phyloP scores from a whole-genome alignment of 352 stramenopile species.

The Pythium myriotylum region DNA sequence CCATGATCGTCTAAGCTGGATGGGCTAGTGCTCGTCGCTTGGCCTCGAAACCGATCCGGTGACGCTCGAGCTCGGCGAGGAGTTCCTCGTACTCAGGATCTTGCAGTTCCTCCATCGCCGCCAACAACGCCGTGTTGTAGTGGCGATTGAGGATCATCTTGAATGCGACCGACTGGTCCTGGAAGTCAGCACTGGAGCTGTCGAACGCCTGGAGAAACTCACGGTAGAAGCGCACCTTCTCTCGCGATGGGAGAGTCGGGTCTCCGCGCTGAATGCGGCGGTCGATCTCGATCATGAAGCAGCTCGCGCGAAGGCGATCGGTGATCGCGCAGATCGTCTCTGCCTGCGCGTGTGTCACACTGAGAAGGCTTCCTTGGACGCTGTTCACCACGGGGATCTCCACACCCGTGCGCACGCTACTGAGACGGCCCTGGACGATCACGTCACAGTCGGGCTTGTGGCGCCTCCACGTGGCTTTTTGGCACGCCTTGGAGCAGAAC shows the following conservation, averaged over 20 bases:
- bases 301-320: too few species aligned
- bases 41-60: background rate
- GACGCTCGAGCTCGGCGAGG: background rate
- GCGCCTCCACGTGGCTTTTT: conserved; percentile 23
- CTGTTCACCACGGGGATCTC: too few species aligned
- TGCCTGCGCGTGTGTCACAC: too few species aligned
- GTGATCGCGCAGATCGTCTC: too few species aligned
- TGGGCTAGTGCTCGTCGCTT: conserved; percentile 25
- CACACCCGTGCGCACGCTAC: too few species aligned
- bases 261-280: background rate
- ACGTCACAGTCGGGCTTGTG: conserved; percentile 33
- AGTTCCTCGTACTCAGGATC: background rate
- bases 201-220: conserved; percentile 17
- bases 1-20: too few species aligned
- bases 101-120: background rate
- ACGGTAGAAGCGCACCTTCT: conserved; percentile 1
- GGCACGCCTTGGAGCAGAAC: conserved; percentile 32
- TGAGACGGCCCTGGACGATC: background rate
- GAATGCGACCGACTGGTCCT: conserved; percentile 26
- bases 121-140: background rate
- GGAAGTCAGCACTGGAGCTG: conserved; percentile 23
- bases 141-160: conserved; percentile 5
- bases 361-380: too few species aligned
- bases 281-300: background rate
- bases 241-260: background rate